Base-by-base conservation (phyloP, 768 basidiomycete species). In the Mycena epipterygia region DNA sequence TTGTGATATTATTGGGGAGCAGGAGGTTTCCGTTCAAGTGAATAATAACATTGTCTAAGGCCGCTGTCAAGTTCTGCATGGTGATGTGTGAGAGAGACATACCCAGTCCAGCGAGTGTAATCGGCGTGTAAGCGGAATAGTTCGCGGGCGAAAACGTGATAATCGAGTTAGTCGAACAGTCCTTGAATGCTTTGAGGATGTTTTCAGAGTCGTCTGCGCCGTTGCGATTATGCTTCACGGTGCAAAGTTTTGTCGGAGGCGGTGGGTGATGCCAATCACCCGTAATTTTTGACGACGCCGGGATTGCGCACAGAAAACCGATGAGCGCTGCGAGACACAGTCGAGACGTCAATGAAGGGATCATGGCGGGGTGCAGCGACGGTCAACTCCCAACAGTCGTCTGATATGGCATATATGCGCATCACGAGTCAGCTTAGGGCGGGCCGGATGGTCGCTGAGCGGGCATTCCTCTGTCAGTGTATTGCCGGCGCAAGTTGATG, bases 11-110 rank as follows among this genome's bases (percentile, higher is more conserved):
- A 41, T 80, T 80, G 0, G 86, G 86, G 11, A 87, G 82, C 65
- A 83, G 75, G 32, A 87, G 72, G 70, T 86, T 88, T 11, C 86
- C 86, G 33, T 83, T 76, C 16, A 87, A 64, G 32, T 76, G 78
- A 19, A 87, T 80, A 11, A 81, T 79, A n/a, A 86, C 84, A 66
- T 85, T 84, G 55, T 77, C 83, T 83, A 66, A 4, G 3, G 25
- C 27, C 49, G n/a, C 25, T 12, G 11, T 51, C 12, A 7, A 33
- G 52, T 51, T 25, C 41, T 23, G n/a, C 16, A 5, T 33, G 29
- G 12, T 25, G 25, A 35, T 3, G 27, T 41, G 35, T 33, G 32
- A 44, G 27, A 9, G 35, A 53, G 33, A 73, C 77, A 57, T 68
- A 82, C 82, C 72, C 23, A 84, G 76, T 29, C 73, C 77, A 19